Conservation (phyloP, 768 basidiomycete genomes). For the Lactarius vividus region DNA sequence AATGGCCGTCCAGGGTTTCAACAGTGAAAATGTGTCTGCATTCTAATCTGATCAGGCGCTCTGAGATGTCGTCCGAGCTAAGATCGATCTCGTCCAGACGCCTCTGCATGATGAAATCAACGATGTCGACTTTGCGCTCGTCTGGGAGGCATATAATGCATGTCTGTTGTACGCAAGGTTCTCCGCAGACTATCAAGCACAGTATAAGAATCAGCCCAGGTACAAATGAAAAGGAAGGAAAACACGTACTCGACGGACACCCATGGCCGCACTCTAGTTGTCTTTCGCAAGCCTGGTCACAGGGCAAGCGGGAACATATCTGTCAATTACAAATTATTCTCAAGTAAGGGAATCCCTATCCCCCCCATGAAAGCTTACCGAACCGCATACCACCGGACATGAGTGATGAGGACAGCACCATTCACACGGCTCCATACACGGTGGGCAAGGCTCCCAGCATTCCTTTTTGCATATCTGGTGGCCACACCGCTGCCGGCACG, state of each 20-base stretch:
- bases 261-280: slow-evolving; percentile 37
- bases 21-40: slow-evolving; percentile 43
- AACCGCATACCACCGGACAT: slow-evolving; percentile 39
- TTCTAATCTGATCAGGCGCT: slow-evolving; percentile 32
- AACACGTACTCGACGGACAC: slow-evolving; percentile 38
- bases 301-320: slow-evolving; percentile 41
- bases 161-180: slow-evolving; percentile 36
- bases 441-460: slow-evolving; percentile 36
- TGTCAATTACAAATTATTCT: slow-evolving; percentile 12
- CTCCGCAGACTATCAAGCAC: slow-evolving; percentile 37
- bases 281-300: slow-evolving; percentile 35
- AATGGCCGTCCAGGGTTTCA: slow-evolving; percentile 40
- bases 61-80: slow-evolving; percentile 32
- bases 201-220: neutral
- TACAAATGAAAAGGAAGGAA: neutral
- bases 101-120: slow-evolving; percentile 38
- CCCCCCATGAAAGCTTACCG: slow-evolving; percentile 31
- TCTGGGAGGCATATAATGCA: slow-evolving; percentile 35
- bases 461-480: slow-evolving; percentile 34
- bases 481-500: slow-evolving; percentile 33
- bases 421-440: slow-evolving; percentile 38
- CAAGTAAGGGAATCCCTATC: neutral
- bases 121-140: slow-evolving; percentile 32
- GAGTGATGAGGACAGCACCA: slow-evolving; percentile 37
- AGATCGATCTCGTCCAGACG: slow-evolving; percentile 33